Conservation (phyloP, 768 basidiomycete species). For the Xanthoconium stramineum region DNA sequence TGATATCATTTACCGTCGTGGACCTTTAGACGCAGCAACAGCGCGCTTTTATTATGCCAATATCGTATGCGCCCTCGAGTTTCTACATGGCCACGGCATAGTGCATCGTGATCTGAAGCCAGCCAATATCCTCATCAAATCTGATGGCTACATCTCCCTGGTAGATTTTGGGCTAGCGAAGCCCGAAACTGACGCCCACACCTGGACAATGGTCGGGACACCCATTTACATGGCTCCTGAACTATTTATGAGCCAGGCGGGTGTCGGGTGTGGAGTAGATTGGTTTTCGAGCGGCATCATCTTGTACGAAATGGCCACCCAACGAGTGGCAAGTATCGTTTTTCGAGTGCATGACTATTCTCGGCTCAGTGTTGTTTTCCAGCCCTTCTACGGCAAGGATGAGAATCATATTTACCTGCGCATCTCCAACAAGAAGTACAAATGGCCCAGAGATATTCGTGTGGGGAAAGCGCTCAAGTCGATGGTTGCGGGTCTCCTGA, state of each 20-base stretch:
- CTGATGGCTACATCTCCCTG: slow-evolving; percentile 53
- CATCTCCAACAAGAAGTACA: slow-evolving; percentile 28
- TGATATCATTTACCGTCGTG: slow-evolving; percentile 31
- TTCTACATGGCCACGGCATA: slow-evolving; percentile 42
- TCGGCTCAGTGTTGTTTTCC: not conserved
- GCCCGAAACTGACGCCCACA: slow-evolving; percentile 12
- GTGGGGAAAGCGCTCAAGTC: slow-evolving; percentile 42
- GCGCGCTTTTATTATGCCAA: slow-evolving; percentile 55
- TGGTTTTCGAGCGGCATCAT: slow-evolving; percentile 55
- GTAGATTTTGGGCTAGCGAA: slow-evolving; percentile 49
- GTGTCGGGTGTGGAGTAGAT: slow-evolving; percentile 38
- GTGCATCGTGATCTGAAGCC: slow-evolving; percentile 59
- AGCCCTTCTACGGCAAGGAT: slow-evolving; percentile 28
- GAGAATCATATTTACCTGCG: slow-evolving; percentile 28
- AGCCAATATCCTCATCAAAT: slow-evolving; percentile 52
- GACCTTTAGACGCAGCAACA: slow-evolving; percentile 30
- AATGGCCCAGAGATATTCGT: slow-evolving; percentile 37
- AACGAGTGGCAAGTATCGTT: slow-evolving; percentile 28
- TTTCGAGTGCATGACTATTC: not conserved
- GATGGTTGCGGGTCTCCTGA: slow-evolving; percentile 42
- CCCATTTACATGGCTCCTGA: slow-evolving; percentile 52
- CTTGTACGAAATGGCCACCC: slow-evolving; percentile 52
- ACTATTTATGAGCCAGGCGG: slow-evolving; percentile 22
- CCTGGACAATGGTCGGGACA: slow-evolving; percentile 43
- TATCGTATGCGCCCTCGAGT: slow-evolving; percentile 47